Conservation (phyloP, 2,329 filamentous ascomycete species). For the Lizonia empirigonia region DNA sequence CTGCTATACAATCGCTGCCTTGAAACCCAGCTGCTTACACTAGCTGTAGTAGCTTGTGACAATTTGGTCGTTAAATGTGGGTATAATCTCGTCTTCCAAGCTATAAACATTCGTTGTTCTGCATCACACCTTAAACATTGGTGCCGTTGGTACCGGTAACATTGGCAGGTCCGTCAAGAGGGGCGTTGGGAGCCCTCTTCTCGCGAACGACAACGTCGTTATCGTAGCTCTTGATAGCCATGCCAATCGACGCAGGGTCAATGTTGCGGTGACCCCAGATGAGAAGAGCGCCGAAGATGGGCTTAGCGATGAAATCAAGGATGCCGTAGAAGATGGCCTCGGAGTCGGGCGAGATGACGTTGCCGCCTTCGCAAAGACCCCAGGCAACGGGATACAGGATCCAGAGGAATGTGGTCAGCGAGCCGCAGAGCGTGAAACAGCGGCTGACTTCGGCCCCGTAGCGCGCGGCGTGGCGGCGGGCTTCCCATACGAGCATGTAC, state of each 20-base stretch:
- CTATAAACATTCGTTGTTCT: too few species aligned
- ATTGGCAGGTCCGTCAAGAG: constrained; percentile 3
- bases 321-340: constrained; percentile 73
- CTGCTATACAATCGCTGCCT: background rate
- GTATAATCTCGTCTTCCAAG: background rate
- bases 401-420: constrained; percentile 66
- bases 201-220: constrained; percentile 39
- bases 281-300: constrained; percentile 65
- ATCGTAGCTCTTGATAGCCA: constrained; percentile 57
- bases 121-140: constrained; percentile 4
- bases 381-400: constrained; percentile 67
- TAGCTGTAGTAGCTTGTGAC: background rate
- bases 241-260: constrained; percentile 61
- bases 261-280: constrained; percentile 69
- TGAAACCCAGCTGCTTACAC: background rate
- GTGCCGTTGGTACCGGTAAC: background rate
- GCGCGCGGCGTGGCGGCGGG: constrained; percentile 60
- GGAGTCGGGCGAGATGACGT: constrained; percentile 68
- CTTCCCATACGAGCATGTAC: constrained; percentile 64
- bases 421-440: constrained; percentile 62
- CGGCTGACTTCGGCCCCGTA: constrained; percentile 61
- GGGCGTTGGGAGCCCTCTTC: constrained; percentile 22
- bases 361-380: constrained; percentile 68
- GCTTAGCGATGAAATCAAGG: constrained; percentile 69
- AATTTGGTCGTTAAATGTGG: background rate